These are phyloP conservation scores for Beta lomatogona DNA, from an alignment of 179 eudicot species.

Conservation along the genomic window DNA sequence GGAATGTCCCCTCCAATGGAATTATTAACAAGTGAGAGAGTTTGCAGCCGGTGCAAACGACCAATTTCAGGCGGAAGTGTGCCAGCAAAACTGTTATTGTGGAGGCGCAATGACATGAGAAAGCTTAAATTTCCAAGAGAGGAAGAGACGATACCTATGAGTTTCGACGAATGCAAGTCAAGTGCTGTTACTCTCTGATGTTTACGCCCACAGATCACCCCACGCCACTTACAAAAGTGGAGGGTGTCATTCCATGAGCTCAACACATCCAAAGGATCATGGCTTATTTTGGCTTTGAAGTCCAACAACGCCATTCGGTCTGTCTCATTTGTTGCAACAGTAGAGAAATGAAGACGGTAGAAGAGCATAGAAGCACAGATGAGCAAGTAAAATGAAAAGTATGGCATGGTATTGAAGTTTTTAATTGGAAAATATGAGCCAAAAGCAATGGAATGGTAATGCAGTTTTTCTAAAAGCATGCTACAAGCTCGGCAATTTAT, in stretches of 20 bases:
- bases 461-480: too few species aligned
- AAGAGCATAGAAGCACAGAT: background rate
- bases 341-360: too few species aligned
- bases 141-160: background rate
- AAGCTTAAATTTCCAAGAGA: background rate
- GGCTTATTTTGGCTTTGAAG: background rate
- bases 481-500: too few species aligned
- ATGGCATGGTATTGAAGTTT: too few species aligned
- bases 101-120: background rate
- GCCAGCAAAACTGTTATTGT: background rate
- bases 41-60: background rate
- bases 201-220: background rate
- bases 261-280: background rate
- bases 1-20: background rate
- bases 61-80: background rate
- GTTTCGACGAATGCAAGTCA: background rate
- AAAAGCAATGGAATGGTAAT: too few species aligned
- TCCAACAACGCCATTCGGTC: background rate
- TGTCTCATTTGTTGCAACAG: background rate
- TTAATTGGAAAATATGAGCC: too few species aligned
- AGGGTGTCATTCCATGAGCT: slow-evolving; percentile 1
- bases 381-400: background rate
- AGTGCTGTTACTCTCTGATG: background rate
- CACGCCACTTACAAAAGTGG: background rate
- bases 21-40: background rate